Percentiles rank a stretch among this genome's conserved stretches.
Evolutionary conservation across 306 rosid species (phyloP).

Genomic region (Casuarina cunninghamiana): DNA sequence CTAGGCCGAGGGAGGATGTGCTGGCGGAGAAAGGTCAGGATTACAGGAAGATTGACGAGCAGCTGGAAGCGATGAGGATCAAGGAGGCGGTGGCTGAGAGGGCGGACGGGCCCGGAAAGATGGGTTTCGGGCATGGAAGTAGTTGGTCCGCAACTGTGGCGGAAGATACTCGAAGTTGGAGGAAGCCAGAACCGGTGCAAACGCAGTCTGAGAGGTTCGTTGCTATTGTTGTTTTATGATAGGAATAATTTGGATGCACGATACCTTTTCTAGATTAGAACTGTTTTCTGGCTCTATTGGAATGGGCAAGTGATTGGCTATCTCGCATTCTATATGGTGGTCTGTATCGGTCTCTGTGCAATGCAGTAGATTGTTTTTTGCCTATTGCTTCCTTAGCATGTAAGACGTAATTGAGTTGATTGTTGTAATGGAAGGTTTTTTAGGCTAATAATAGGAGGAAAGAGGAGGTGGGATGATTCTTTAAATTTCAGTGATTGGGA

Average conservation of each 20-base stretch:
- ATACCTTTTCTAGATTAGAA: background rate
- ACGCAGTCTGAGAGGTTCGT: slow-evolving; percentile 60
- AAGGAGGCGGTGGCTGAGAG: slow-evolving; percentile 50
- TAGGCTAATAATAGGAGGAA: background rate
- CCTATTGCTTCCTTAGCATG: background rate
- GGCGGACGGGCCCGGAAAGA: slow-evolving; percentile 51
- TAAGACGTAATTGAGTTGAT: background rate
- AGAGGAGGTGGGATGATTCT: too few relatives aligned
- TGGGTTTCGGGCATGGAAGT: slow-evolving; percentile 51
- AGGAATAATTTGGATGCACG: background rate
- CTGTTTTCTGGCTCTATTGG: background rate
- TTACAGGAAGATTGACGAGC: slow-evolving; percentile 88
- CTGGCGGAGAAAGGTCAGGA: slow-evolving; percentile 90
- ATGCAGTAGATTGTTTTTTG: background rate
- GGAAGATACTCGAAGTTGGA: slow-evolving; percentile 59
- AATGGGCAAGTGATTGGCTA: background rate
- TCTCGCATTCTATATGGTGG: background rate
- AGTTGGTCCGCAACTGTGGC: slow-evolving; percentile 24
- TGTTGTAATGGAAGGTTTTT: background rate
- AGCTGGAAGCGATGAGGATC: slow-evolving; percentile 64
- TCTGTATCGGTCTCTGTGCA: background rate
- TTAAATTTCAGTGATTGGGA: too few relatives aligned
- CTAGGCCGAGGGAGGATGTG: slow-evolving; percentile 95
- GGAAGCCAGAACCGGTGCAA: slow-evolving; percentile 55
- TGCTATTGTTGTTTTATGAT: background rate